Evolutionary conservation across 768 basidiomycete species (phyloP), one percentile per base, ranked within the genome.

Genomic region (Tylopilus felleus): DNA sequence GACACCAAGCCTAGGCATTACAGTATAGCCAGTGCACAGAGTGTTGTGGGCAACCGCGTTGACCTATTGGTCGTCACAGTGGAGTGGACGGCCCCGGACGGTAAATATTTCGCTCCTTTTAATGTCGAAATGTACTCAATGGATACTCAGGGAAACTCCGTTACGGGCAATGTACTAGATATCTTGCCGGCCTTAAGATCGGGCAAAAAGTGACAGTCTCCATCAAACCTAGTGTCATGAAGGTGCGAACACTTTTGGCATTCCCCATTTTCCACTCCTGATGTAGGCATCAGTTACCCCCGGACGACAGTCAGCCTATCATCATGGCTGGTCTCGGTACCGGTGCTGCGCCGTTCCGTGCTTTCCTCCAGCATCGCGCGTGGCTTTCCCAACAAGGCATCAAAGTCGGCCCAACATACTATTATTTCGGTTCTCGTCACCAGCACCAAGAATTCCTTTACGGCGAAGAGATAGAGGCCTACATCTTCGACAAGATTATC

Each of bases 321-420:
- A 96, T 98, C 73, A 94, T 99, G 92, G 93, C 96, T 31, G 97
- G 97, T 60, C 85, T 99, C 28, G 97, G 97, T 46, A 99, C 97
- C 4, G 97, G 96, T 52, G 97, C 94, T 9, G 97, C 97, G 12
- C 97, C 97, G 22, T 99, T 99, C 89, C 92, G 97, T 53, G 97
- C 97, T 8, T 99, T 98, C 81, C 84, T 98, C 56, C 97, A 99
- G 70, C 86, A 99, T 72, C 86, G 96, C 53, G 93, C 93, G 8
- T 84, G 79, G 80, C 86, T 94, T 52, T 77, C 81, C 28, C 72
- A 83, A 28, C 85, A 90, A 66, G 87, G 88, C 25, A 75, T 86
- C 59, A 78, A 88, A 47, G 83, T 97, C 54, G 97, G 97, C 0
- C 96, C 96, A 2, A 82, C 93, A 10, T 87, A 98, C 69, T 98